These are phyloP conservation scores for Leucaena leucocephala DNA, from an alignment of 306 rosid species.

Conservation along the genomic window DNA sequence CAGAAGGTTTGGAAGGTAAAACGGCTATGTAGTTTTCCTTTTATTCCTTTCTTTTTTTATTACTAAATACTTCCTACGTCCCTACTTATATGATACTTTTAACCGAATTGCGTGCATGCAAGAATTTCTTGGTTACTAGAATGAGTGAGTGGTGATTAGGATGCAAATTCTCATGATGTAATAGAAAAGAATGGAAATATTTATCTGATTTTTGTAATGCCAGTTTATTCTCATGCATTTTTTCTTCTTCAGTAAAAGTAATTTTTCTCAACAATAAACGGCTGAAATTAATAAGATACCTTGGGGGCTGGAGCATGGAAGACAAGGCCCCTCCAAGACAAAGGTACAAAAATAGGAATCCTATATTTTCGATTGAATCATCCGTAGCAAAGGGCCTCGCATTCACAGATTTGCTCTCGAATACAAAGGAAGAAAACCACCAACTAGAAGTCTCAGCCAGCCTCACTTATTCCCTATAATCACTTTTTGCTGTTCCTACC, in stretches of 20 bases:
- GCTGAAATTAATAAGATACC: neutral
- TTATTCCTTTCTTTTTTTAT: no score
- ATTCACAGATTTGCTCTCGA: conserved; percentile 34
- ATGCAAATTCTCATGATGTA: neutral
- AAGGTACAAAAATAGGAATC: neutral
- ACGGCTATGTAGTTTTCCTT: neutral
- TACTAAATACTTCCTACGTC: no score
- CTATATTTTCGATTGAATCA: conserved; percentile 13
- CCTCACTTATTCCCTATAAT: conserved; percentile 1
- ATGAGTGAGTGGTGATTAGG: neutral
- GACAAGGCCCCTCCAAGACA: neutral
- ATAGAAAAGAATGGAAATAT: no score
- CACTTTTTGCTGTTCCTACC: neutral
- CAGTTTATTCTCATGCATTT: neutral
- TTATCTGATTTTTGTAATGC: no score
- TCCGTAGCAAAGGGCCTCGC: conserved; percentile 5
- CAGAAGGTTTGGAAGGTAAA: conserved; percentile 7
- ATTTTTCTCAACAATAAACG: neutral
- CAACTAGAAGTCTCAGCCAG: conserved; percentile 13
- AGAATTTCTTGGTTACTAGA: neutral
- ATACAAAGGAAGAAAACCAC: neutral
- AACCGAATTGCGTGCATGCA: no score
- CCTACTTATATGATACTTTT: no score
- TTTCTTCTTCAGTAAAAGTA: neutral
- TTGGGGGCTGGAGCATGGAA: no score